Conservation (phyloP, 2,329 filamentous ascomycete species). For the Scedosporium boydii region DNA sequence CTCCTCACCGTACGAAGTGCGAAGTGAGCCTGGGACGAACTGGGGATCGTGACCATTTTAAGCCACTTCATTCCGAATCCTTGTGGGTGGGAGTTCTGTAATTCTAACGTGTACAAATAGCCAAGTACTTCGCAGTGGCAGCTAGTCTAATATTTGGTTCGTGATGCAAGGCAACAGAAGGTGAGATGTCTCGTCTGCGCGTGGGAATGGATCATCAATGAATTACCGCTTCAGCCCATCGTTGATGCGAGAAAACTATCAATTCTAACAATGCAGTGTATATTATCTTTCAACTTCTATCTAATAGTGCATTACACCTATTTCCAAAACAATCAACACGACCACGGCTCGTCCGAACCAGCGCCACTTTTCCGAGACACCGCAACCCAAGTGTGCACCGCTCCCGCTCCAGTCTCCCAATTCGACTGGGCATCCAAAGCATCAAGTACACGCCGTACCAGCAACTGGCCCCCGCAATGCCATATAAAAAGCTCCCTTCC, state of each 20-base stretch:
- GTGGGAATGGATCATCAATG: neutral
- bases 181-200: neutral
- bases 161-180: neutral
- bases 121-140: too few species aligned
- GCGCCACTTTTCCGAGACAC: neutral
- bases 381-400: neutral
- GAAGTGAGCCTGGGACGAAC: too few species aligned
- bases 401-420: too few species aligned
- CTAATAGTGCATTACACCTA: neutral
- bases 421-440: neutral
- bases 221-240: neutral
- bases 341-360: conserved; percentile 7
- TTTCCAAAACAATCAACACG: conserved; percentile 6
- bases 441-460: neutral
- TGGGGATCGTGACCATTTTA: too few species aligned
- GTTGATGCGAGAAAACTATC: neutral
- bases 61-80: too few species aligned
- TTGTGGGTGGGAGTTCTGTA: too few species aligned
- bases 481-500: neutral
- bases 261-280: neutral
- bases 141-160: too few species aligned
- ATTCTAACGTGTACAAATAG: too few species aligned
- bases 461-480: neutral
- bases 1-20: too few species aligned
- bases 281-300: neutral